Evolutionary conservation across 768 basidiomycete species (phyloP), one percentile per base, ranked within the genome.

Genomic region (Boletus rubropictus): DNA sequence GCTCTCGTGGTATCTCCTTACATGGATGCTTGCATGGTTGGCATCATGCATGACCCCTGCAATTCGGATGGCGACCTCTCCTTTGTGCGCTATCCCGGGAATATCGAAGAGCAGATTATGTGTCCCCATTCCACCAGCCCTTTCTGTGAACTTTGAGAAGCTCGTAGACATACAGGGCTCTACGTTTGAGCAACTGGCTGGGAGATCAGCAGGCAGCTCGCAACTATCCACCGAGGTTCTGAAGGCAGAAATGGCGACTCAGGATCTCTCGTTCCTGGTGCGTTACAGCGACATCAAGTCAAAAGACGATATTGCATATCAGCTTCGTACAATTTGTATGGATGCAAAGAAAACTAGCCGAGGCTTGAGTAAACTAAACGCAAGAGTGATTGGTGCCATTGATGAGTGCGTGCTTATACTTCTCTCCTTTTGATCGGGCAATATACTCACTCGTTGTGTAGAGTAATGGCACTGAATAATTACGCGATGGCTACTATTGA

Each of bases 171-270:
- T 80, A 4, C 82, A 89, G 52, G 76, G 74, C 48, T 69, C 75
- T 35, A 76, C 76, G 2, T 80, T 89, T 46, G 82, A 80, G 44
- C 71, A 84, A 52, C 64, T 89, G 15, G 61, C 84, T 21, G 79
- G 78, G 39, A 78, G 80, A 38, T 71, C 81, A 0, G 71, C 75
- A 0, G 80, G 82, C 2, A 76, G 79, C 1, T 78, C 82, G 0
- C 72, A 72, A 5, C 60, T 90, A 31, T 78, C 84, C 5, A 59
- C 86, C 36, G 78, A 86, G 46, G 76, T 90, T 52, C 80, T 86
- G 65, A 82, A 81, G 61, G 81, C 85, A 12, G 82, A 89, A 55
- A 81, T 89, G 77, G 88, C 86, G 12, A 85, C 82, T 1, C 69
- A 64, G 20, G 87, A 90, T 59, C 70, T 90, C 42, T 68, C 77